Evolutionary conservation across 441 rosid species (phyloP).

Genomic region (Jatropha podagrica): DNA sequence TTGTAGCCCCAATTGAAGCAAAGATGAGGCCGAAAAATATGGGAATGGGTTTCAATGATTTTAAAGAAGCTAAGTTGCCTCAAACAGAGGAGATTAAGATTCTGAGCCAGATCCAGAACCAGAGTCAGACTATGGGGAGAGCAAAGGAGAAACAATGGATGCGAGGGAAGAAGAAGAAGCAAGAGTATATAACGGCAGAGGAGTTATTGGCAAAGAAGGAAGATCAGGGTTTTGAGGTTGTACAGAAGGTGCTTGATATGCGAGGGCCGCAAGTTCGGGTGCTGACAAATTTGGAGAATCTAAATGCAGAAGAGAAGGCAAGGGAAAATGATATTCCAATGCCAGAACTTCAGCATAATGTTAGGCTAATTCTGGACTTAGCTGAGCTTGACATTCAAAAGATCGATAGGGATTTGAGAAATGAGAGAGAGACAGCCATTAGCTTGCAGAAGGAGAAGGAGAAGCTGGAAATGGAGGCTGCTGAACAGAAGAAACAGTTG

Average conservation of each 20-base stretch:
- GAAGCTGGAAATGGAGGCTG: constrained; percentile 52
- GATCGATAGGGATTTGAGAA: constrained; percentile 79
- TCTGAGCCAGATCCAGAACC: constrained; percentile 19
- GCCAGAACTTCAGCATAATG: constrained; percentile 92
- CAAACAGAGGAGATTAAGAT: constrained; percentile 57
- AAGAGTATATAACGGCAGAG: constrained; percentile 53
- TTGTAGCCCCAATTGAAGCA: constrained; percentile 63
- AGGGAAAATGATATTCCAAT: constrained; percentile 80
- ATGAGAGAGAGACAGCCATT: constrained; percentile 74
- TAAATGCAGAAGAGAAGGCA: constrained; percentile 85
- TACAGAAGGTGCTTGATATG: constrained; percentile 91
- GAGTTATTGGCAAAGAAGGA: constrained; percentile 70
- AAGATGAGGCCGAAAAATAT: constrained; percentile 74
- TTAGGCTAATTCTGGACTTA: constrained; percentile 73
- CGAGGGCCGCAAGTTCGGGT: constrained; percentile 82
- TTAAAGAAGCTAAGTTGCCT: constrained; percentile 54
- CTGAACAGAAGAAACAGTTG: constrained; percentile 51
- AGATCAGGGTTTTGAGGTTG: constrained; percentile 73
- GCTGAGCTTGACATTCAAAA: constrained; percentile 86
- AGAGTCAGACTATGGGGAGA: constrained; percentile 33
- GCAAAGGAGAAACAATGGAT: constrained; percentile 54
- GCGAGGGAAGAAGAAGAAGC: constrained; percentile 50
- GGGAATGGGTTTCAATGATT: constrained; percentile 85
- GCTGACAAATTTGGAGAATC: constrained; percentile 80
- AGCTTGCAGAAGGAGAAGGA: constrained; percentile 81